A percentile compares a stretch with the other conserved stretches of the same genome.
Conservation (phyloP, 2,329 filamentous ascomycete species). For the Pestalotiopsis sp. region DNA sequence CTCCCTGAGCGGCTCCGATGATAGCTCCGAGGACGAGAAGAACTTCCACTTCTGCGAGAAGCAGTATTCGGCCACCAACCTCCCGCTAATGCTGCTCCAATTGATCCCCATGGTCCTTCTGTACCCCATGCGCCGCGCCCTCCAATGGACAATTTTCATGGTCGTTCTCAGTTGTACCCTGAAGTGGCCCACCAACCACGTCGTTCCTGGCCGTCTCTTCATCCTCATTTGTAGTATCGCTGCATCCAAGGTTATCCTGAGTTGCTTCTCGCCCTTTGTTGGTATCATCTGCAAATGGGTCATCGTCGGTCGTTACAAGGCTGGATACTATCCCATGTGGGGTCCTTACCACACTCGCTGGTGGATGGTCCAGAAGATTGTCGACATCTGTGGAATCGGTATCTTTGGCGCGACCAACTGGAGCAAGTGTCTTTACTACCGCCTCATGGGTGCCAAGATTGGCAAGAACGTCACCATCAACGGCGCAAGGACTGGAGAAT, state of each 20-base stretch:
- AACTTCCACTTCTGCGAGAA: slow-evolving; percentile 36
- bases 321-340: slow-evolving; percentile 64
- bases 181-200: slow-evolving; percentile 39
- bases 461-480: slow-evolving; percentile 53
- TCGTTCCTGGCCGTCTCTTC: slow-evolving; percentile 48
- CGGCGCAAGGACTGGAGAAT: slow-evolving; percentile 52
- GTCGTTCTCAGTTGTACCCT: slow-evolving; percentile 45
- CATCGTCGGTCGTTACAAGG: slow-evolving; percentile 53
- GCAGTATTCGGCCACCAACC: slow-evolving; percentile 52
- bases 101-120: slow-evolving; percentile 51
- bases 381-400: slow-evolving; percentile 51
- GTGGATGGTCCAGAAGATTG: slow-evolving; percentile 60
- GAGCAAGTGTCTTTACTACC: slow-evolving; percentile 47
- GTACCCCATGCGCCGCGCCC: slow-evolving; percentile 52
- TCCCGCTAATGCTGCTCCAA: slow-evolving; percentile 50
- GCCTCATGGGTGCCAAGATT: slow-evolving; percentile 55
- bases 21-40: slow-evolving; percentile 18
- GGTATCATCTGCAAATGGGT: slow-evolving; percentile 58
- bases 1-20: slow-evolving; percentile 15
- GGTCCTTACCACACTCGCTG: slow-evolving; percentile 59
- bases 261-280: slow-evolving; percentile 43
- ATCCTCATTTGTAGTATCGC: slow-evolving; percentile 49
- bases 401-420: slow-evolving; percentile 43
- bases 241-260: slow-evolving; percentile 42
- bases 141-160: slow-evolving; percentile 57